A percentile compares a stretch with the other conserved stretches of the same genome.
These are phyloP conservation scores for Ensete glaucum DNA, from an alignment of 176 grass and related monocot species.

Conservation along the genomic window DNA sequence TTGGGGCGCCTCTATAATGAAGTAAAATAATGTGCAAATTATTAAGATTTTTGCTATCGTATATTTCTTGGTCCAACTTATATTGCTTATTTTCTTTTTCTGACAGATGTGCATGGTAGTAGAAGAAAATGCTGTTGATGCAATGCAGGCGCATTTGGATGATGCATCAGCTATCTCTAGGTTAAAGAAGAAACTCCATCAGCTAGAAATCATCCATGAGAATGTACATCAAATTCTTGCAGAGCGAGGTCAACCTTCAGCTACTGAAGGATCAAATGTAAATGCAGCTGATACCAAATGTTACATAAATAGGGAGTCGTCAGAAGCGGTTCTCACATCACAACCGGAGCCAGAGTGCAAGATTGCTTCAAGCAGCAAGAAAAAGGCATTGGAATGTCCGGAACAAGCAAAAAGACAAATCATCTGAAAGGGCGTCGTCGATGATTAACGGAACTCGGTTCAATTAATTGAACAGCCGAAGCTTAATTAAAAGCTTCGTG, in stretches of 20 bases:
- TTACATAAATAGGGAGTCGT: not conserved
- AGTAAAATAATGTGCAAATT: conserved; percentile 20
- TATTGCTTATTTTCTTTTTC: conserved; percentile 2
- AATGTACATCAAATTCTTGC: conserved; percentile 33
- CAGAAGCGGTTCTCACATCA: not conserved
- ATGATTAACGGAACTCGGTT: too few species aligned
- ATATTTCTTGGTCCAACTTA: not conserved
- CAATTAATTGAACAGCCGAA: too few species aligned
- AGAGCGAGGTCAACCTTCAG: conserved; percentile 20
- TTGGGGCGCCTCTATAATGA: conserved; percentile 77
- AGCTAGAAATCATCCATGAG: conserved; percentile 44
- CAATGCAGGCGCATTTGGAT: conserved; percentile 55
- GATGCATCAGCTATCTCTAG: conserved; percentile 39
- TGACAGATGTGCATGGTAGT: conserved; percentile 69
- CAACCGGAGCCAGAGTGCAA: not conserved
- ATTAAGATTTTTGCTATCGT: not conserved
- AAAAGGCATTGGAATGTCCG: not conserved
- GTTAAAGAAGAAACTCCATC: conserved; percentile 42
- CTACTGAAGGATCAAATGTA: not conserved
- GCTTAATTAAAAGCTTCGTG: too few species aligned
- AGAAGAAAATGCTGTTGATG: conserved; percentile 39
- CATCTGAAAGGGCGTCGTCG: too few species aligned
- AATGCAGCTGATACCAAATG: not conserved
- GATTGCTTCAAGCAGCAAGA: not conserved
- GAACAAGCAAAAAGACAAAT: too few species aligned